phyloP scores from a whole-genome alignment of 129 eudicot genomes.

The Helianthus tuberosus region DNA sequence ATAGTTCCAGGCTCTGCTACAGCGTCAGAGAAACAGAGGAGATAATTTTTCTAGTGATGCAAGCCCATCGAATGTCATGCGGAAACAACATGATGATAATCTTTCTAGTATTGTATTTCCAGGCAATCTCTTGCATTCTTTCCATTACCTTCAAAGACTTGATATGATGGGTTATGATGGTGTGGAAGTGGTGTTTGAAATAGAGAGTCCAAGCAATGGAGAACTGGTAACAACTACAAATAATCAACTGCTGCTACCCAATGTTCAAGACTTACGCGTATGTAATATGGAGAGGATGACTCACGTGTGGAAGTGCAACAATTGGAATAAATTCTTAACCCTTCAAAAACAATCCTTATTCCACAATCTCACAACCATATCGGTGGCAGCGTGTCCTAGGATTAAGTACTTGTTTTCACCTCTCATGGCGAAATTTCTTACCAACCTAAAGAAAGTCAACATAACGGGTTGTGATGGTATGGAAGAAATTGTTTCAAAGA shows the following conservation, averaged over 20 bases:
- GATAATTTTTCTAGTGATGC: not conserved
- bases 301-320: conserved; percentile 11
- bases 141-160: not conserved
- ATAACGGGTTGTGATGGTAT: not conserved
- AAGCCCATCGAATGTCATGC: no score
- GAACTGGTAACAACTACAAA: not conserved
- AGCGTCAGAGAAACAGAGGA: not conserved
- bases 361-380: conserved; percentile 1
- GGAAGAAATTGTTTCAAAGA: not conserved
- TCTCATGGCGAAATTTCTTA: no score
- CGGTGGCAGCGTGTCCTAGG: not conserved
- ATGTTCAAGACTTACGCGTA: not conserved
- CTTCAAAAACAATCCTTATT: conserved; percentile 1
- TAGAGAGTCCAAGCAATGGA: not conserved
- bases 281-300: not conserved
- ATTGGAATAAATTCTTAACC: not conserved
- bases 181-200: not conserved
- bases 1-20: not conserved
- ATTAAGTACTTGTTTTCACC: not conserved
- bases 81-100: no score
- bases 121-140: not conserved
- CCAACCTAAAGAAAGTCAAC: no score
- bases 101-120: not conserved
- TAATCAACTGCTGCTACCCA: not conserved
- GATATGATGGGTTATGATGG: not conserved